A percentile compares a stretch with the other conserved stretches of the same genome.
phyloP scores from a whole-genome alignment of 257 asterid species.

The Marsdenia floribunda region DNA sequence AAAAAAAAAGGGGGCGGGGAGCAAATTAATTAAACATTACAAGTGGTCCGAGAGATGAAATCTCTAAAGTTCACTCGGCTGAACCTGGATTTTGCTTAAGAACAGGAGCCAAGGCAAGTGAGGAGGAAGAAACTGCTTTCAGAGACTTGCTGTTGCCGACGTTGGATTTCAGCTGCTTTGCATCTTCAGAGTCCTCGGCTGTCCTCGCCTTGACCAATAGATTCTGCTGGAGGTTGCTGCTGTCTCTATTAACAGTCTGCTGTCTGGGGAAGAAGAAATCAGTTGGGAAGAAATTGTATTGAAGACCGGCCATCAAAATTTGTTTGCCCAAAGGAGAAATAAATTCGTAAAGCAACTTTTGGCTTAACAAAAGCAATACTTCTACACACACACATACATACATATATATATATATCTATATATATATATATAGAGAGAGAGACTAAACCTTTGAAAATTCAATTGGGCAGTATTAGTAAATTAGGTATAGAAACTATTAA shows the following conservation, averaged over 20 bases:
- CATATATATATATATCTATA: no score
- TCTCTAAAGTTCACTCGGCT: neutral
- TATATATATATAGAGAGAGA: neutral
- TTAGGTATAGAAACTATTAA: neutral
- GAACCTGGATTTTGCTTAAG: slow-evolving; percentile 22
- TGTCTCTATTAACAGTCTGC: slow-evolving; percentile 25
- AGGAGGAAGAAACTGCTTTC: slow-evolving; percentile 26
- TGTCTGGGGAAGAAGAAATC: slow-evolving; percentile 46
- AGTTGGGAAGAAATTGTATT: slow-evolving; percentile 55
- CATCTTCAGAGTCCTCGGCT: slow-evolving; percentile 26
- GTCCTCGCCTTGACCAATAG: slow-evolving; percentile 21
- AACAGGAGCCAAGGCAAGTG: slow-evolving; percentile 26
- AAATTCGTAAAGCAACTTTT: neutral
- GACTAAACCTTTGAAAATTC: neutral
- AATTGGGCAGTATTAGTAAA: neutral
- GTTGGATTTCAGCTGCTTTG: slow-evolving; percentile 16
- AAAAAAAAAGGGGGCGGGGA: neutral
- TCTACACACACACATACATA: neutral
- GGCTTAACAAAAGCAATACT: neutral
- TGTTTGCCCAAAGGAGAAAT: neutral
- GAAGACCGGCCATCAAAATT: slow-evolving; percentile 52
- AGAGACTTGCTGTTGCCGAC: slow-evolving; percentile 19
- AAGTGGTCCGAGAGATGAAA: no score
- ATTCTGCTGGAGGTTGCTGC: slow-evolving; percentile 26
- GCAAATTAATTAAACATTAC: neutral